Percentiles rank a stretch among this genome's conserved stretches.
Conservation (phyloP, 2,329 filamentous ascomycete species). For the Daldinia sp. region DNA sequence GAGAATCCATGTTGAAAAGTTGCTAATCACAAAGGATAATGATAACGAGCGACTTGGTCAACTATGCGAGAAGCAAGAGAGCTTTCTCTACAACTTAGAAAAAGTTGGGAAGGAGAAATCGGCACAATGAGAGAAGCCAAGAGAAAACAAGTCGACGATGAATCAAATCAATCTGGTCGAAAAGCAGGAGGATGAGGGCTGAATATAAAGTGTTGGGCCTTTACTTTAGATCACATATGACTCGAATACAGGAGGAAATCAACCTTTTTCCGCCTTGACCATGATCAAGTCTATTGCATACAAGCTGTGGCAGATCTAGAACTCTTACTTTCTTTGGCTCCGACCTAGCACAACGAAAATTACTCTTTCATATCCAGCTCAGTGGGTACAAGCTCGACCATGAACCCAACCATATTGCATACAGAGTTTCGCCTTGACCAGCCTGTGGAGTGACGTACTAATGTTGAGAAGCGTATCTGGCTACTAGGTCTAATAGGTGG, state of each 20-base stretch:
- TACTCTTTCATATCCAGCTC: slow-evolving; percentile 6
- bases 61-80: slow-evolving; percentile 2
- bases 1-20: slow-evolving; percentile 19
- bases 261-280: background rate
- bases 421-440: slow-evolving; percentile 11
- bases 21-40: background rate
- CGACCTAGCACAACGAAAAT: slow-evolving; percentile 29
- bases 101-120: background rate
- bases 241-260: slow-evolving; percentile 8
- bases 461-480: slow-evolving; percentile 19
- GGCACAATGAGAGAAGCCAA: slow-evolving; percentile 5
- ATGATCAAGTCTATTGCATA: slow-evolving; percentile 16
- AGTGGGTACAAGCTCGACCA: slow-evolving; percentile 9
- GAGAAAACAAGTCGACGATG: slow-evolving; percentile 2
- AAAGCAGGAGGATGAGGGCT: background rate
- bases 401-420: background rate
- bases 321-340: slow-evolving; percentile 10
- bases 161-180: slow-evolving; percentile 6
- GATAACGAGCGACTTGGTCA: slow-evolving; percentile 1
- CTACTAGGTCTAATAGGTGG: slow-evolving; percentile 20
- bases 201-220: slow-evolving; percentile 27
- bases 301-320: background rate
- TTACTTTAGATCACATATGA: slow-evolving; percentile 11
- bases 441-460: background rate
- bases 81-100: background rate